Percentiles rank a stretch among this genome's conserved stretches.
These are phyloP conservation scores for Myriosclerotinia curreyana DNA, from an alignment of 2,329 filamentous ascomycete species.

Conservation along the genomic window DNA sequence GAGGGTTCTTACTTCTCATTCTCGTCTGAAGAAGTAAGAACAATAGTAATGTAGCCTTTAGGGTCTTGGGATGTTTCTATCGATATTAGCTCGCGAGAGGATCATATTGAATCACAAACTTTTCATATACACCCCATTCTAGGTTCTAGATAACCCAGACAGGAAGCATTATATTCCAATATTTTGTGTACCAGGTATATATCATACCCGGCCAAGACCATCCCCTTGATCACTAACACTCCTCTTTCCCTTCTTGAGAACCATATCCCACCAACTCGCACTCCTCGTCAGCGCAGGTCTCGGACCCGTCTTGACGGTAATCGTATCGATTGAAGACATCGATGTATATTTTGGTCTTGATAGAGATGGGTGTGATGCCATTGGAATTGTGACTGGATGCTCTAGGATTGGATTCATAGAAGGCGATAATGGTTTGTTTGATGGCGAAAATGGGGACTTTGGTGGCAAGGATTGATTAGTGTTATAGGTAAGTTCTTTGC, in stretches of 20 bases:
- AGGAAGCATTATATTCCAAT: background rate
- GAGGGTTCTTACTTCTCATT: background rate
- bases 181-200: background rate
- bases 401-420: constrained; percentile 11
- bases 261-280: constrained; percentile 7
- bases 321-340: constrained; percentile 6
- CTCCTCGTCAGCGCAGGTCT: constrained; percentile 12
- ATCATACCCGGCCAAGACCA: background rate
- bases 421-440: background rate
- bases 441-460: constrained; percentile 1
- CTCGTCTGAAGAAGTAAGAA: background rate
- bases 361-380: background rate
- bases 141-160: background rate
- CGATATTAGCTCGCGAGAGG: background rate
- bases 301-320: background rate
- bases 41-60: background rate
- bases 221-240: background rate
- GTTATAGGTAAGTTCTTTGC: constrained; percentile 8
- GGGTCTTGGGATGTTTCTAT: background rate
- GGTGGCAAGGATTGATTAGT: background rate
- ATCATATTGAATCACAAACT: background rate
- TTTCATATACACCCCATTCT: background rate
- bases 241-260: constrained; percentile 8
- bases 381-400: background rate
- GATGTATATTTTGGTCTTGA: constrained; percentile 5